Evolutionary conservation across 2,329 filamentous ascomycete genomes (phyloP).

Genomic region (Zymoseptoria pseudotritici): DNA sequence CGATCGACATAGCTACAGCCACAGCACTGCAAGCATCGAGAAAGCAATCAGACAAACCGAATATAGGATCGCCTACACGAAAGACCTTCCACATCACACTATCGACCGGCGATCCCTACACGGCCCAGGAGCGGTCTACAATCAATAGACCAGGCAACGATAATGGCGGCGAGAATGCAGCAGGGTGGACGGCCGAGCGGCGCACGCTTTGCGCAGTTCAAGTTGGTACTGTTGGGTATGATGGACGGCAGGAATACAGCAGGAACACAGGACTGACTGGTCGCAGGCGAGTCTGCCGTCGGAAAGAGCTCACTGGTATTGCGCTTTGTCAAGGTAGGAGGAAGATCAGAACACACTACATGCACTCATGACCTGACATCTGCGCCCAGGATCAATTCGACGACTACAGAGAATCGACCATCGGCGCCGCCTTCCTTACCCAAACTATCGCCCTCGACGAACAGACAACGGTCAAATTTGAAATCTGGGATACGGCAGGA

Average conservation of each 20-base stretch:
- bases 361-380: neutral
- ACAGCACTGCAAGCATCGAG: neutral
- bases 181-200: slow-evolving; percentile 57
- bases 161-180: slow-evolving; percentile 80
- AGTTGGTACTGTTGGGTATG: slow-evolving; percentile 88
- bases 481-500: slow-evolving; percentile 98
- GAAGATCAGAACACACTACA: neutral
- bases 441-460: slow-evolving; percentile 98
- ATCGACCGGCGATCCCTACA: neutral
- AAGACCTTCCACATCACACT: neutral
- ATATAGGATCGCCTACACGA: neutral
- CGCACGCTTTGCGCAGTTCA: slow-evolving; percentile 94
- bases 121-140: neutral
- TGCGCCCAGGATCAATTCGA: slow-evolving; percentile 86
- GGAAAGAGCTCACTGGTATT: slow-evolving; percentile 99
- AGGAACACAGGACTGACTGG: slow-evolving; percentile 32
- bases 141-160: slow-evolving; percentile 11
- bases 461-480: slow-evolving; percentile 97
- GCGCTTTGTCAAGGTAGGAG: slow-evolving; percentile 87
- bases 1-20: neutral
- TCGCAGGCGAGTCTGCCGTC: slow-evolving; percentile 87
- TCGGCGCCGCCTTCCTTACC: slow-evolving; percentile 96
- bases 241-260: neutral
- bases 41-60: neutral
- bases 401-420: slow-evolving; percentile 94